Evolutionary conservation across 441 rosid genomes (phyloP).

Genomic region (Gossypium schwendimanii): DNA sequence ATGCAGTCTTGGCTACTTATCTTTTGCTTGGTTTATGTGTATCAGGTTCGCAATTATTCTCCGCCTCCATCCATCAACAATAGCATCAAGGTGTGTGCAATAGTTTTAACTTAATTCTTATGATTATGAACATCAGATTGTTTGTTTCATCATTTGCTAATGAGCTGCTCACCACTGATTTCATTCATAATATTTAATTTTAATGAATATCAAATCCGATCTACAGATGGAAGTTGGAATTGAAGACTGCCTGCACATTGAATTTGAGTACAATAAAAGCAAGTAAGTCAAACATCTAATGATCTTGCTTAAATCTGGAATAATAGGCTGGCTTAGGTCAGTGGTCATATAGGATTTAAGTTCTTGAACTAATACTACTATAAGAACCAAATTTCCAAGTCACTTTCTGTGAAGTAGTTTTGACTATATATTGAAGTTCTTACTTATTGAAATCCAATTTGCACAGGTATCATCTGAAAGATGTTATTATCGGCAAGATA

Average conservation of each 20-base stretch:
- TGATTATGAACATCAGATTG: background rate
- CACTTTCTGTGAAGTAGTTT: background rate
- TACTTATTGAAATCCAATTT: conserved; percentile 16
- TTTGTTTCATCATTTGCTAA: background rate
- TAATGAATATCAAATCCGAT: conserved; percentile 12
- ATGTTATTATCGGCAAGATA: conserved; percentile 87
- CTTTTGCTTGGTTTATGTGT: conserved; percentile 13
- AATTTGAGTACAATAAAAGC: conserved; percentile 97
- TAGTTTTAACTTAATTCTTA: background rate
- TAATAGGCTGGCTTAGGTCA: background rate
- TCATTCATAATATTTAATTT: conserved; percentile 1
- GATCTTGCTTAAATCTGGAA: background rate
- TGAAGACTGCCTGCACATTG: conserved; percentile 98
- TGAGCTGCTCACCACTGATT: conserved; percentile 1
- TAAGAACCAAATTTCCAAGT: background rate
- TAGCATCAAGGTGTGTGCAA: conserved; percentile 69
- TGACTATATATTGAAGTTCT: background rate
- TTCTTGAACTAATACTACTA: background rate
- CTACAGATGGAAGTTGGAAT: conserved; percentile 98
- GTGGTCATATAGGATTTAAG: background rate
- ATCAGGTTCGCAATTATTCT: conserved; percentile 77
- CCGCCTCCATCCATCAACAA: conserved; percentile 75
- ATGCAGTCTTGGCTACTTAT: background rate
- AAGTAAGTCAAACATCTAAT: conserved; percentile 50
- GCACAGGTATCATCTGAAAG: conserved; percentile 89